Evolutionary conservation across 2,329 filamentous ascomycete genomes (phyloP).

Genomic region (Venturia asperata): DNA sequence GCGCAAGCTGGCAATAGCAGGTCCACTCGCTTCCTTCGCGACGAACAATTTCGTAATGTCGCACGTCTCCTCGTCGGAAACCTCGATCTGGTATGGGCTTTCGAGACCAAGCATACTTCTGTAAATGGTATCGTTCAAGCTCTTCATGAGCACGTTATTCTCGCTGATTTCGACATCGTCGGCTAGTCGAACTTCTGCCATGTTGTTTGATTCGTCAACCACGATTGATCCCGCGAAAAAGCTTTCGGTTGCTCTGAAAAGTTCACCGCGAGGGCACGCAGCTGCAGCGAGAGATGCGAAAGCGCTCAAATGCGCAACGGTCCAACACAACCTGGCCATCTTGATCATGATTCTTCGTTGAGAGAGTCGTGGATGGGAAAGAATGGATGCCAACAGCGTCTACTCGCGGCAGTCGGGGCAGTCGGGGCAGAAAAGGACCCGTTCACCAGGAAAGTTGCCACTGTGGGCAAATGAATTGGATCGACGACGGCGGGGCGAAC

Average conservation of each 20-base stretch:
- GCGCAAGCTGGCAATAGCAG: not conserved
- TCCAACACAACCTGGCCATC: not conserved
- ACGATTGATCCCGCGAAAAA: not conserved
- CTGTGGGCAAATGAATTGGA: not conserved
- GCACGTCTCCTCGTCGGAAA: not conserved
- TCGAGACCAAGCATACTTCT: not conserved
- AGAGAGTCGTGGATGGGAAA: not conserved
- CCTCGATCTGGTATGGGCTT: not conserved
- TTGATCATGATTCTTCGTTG: not conserved
- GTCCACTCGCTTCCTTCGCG: not conserved
- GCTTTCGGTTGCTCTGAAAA: not conserved
- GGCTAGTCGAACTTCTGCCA: not conserved
- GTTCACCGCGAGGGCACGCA: not conserved
- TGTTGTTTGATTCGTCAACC: too few species aligned
- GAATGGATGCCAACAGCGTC: too few species aligned
- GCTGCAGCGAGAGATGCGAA: not conserved
- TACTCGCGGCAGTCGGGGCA: too few species aligned
- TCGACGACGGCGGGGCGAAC: not conserved
- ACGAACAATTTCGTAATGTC: not conserved
- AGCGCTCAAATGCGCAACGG: not conserved
- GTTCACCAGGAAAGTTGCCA: not conserved
- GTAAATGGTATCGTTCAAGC: not conserved
- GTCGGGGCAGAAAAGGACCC: too few species aligned
- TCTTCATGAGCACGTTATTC: not conserved
- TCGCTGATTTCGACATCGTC: slow-evolving; percentile 15